Evolutionary conservation across 2,329 filamentous ascomycete species (phyloP), one percentile per base, ranked within the genome.

Genomic region (Orbilia brochopaga): DNA sequence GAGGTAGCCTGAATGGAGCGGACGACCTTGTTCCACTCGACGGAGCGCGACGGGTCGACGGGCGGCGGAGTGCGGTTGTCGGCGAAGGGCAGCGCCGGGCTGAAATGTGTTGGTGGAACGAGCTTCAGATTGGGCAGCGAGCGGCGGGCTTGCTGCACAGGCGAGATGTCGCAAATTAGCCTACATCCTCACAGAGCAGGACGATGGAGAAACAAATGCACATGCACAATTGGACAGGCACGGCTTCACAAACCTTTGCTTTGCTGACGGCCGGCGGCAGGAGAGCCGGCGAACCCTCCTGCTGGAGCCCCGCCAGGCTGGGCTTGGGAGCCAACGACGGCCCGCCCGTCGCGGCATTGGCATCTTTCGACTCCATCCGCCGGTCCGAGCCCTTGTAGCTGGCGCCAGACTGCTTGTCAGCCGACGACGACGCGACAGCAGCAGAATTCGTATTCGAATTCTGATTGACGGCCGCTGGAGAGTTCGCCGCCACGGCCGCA

Each of bases 11-110:
- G 67, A 40, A 72, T 72, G 46, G 60, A 65, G 51, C 67, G 67
- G n/a, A 72, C 67, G 51, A 72, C 67, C 46, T 72, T 72, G 53
- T 72, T 72, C 67, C 67, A 72, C 46, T 72, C 67, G 30, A 65
- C 67, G 13, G 67, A 72, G 7, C 67, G 67, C 40, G 67, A 72
- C 48, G 67, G 67, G 60, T 72, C 67, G 42, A 72, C 56, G 2
- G 67, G 67, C n/a, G 60, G 60, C 30, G 67, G 67, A 1, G 60
- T 65, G 17, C 60, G 60, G 55, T 32, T 52, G 17, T 72, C 60
- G 23, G 60, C 53, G n/a, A 56, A 37, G 19, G 60, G 48, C 17
- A 53, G 51, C 15, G 60, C n/a, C 24, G 67, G 60, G 55, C 52
- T 72, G 37, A 60, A 72, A 48, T 72, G 67, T 24, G 67, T 72